Percentiles rank a stretch among this genome's conserved stretches.
These are phyloP conservation scores for Jasminum sambac DNA, from an alignment of 257 asterid species.

Conservation along the genomic window DNA sequence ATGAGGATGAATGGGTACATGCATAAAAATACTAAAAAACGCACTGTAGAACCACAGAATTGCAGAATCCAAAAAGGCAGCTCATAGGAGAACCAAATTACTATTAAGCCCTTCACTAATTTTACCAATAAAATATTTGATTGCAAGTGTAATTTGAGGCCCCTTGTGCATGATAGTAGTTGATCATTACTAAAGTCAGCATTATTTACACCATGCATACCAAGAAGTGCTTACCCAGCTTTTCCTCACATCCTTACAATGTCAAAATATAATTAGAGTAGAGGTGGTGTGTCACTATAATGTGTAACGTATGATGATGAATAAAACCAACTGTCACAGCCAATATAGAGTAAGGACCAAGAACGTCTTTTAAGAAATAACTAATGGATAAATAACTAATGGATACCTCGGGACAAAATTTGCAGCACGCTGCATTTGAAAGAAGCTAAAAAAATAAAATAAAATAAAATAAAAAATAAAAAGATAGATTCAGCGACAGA, in stretches of 20 bases:
- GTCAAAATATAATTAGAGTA: neutral
- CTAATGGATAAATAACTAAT: neutral
- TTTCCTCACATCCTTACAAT: neutral
- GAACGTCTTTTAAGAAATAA: neutral
- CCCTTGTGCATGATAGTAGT: no score
- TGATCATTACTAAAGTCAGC: neutral
- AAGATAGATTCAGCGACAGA: no score
- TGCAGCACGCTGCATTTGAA: neutral
- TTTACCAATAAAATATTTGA: neutral
- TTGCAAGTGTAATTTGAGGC: neutral
- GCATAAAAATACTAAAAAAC: neutral
- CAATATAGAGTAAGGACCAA: neutral
- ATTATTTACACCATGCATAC: neutral
- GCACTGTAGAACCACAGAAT: neutral
- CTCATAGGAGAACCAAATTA: neutral
- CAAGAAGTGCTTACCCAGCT: neutral
- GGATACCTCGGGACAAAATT: neutral
- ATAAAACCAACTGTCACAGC: neutral
- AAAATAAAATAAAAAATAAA: no score
- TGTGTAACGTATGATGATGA: neutral
- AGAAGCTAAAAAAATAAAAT: neutral
- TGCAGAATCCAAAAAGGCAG: neutral
- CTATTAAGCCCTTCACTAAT: neutral
- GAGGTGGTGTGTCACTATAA: neutral
- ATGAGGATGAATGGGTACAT: neutral